These are phyloP conservation scores for Arctium lappa DNA, from an alignment of 129 eudicot species.

Conservation along the genomic window DNA sequence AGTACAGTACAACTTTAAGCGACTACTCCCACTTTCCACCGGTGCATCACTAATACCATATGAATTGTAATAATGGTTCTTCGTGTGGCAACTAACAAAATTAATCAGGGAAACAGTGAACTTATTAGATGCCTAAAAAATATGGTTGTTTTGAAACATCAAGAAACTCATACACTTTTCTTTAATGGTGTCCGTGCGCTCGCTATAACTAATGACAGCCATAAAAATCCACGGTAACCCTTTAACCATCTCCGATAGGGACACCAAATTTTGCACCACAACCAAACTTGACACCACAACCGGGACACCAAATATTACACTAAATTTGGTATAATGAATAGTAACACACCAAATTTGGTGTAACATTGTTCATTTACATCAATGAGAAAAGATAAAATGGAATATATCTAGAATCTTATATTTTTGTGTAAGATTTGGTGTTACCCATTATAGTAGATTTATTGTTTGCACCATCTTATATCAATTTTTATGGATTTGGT, in stretches of 20 bases:
- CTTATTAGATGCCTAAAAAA: constrained; percentile 18
- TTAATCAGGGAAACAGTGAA: neutral
- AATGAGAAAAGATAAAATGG: neutral
- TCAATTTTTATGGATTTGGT: neutral
- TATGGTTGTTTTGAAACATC: neutral
- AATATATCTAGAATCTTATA: neutral
- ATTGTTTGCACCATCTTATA: neutral
- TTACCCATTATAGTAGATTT: neutral
- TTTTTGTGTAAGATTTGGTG: neutral
- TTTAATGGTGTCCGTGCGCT: too few species aligned
- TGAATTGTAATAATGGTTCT: constrained; percentile 6
- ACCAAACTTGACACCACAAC: neutral
- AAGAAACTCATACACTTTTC: neutral
- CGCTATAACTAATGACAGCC: neutral
- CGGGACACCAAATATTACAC: neutral
- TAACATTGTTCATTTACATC: neutral
- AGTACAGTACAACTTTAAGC: constrained; percentile 1
- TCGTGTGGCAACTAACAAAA: neutral
- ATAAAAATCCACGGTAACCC: neutral
- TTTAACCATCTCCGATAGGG: neutral
- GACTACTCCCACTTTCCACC: neutral
- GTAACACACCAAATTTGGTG: neutral
- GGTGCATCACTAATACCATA: neutral
- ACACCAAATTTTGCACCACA: neutral
- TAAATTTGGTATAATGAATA: neutral